Conservation (phyloP, 768 basidiomycete species). For the Termitomyces sp. region DNA sequence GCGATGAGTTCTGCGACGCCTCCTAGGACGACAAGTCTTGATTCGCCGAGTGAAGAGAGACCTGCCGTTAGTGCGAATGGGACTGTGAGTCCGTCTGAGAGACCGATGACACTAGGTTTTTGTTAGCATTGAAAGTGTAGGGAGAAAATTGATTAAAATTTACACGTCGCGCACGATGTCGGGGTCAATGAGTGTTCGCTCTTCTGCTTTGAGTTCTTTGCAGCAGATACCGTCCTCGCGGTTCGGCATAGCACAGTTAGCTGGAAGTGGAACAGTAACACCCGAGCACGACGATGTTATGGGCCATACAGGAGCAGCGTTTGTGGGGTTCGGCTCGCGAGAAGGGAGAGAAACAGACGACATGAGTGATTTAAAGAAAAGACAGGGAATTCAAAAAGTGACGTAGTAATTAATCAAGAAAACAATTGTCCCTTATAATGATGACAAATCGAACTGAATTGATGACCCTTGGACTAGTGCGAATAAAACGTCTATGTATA, state of each 20-base stretch:
- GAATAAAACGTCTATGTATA: too few species aligned
- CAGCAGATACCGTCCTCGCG: conserved; percentile 73
- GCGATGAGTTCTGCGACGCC: conserved; percentile 95
- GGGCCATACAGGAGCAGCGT: conserved; percentile 62
- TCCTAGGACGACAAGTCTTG: conserved; percentile 87
- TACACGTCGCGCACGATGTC: conserved; percentile 86
- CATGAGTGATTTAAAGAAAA: conserved; percentile 14
- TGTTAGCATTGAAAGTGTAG: background rate
- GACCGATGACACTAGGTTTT: conserved; percentile 69
- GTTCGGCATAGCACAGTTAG: conserved; percentile 53
- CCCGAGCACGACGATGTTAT: conserved; percentile 39
- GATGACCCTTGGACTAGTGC: too few species aligned
- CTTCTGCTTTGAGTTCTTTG: conserved; percentile 81
- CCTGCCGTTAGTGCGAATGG: conserved; percentile 91
- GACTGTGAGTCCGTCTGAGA: conserved; percentile 86
- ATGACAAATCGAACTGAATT: background rate
- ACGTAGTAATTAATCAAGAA: background rate
- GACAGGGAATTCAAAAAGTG: background rate
- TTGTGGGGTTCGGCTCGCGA: conserved; percentile 16
- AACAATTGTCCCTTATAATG: background rate
- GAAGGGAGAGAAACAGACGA: conserved; percentile 29
- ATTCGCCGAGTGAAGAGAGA: conserved; percentile 83
- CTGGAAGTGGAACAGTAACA: conserved; percentile 38
- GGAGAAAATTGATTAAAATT: conserved; percentile 21
- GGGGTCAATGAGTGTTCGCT: conserved; percentile 78